A percentile compares a stretch with the other conserved stretches of the same genome.
These are phyloP conservation scores for Zizania latifolia DNA, from an alignment of 176 grass and related monocot genomes.

Conservation along the genomic window DNA sequence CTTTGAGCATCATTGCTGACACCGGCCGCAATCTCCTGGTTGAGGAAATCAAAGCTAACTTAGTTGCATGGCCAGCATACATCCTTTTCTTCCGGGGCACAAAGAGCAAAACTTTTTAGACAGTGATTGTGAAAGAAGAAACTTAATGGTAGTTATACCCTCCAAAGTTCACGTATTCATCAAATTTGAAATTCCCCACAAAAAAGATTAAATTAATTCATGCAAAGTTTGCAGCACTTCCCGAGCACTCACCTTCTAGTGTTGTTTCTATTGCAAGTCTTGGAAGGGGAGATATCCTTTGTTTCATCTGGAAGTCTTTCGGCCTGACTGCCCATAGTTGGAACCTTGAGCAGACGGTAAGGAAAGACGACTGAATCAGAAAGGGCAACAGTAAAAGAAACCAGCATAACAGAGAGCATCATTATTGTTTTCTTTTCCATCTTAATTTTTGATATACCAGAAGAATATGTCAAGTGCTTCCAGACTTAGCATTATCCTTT, in stretches of 20 bases:
- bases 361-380: slow-evolving; percentile 10
- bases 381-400: background rate
- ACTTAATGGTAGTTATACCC: background rate
- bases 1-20: slow-evolving; percentile 49
- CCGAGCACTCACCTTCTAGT: slow-evolving; percentile 35
- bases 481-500: background rate
- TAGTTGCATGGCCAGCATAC: background rate
- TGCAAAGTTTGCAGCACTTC: background rate
- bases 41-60: background rate
- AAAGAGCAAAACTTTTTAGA: background rate
- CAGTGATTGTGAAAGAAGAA: background rate
- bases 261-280: slow-evolving; percentile 25
- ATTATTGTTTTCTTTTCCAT: background rate
- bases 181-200: background rate
- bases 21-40: slow-evolving; percentile 49
- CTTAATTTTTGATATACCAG: background rate
- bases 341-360: slow-evolving; percentile 2
- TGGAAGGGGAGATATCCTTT: background rate
- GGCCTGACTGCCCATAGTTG: slow-evolving; percentile 15
- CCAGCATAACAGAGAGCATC: background rate
- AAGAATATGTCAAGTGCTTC: background rate
- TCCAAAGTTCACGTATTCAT: background rate
- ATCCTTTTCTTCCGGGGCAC: background rate
- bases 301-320: background rate
- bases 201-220: background rate